Evolutionary conservation across 352 stramenopile species (phyloP).

Genomic region (Heterotrichella gracilis): DNA sequence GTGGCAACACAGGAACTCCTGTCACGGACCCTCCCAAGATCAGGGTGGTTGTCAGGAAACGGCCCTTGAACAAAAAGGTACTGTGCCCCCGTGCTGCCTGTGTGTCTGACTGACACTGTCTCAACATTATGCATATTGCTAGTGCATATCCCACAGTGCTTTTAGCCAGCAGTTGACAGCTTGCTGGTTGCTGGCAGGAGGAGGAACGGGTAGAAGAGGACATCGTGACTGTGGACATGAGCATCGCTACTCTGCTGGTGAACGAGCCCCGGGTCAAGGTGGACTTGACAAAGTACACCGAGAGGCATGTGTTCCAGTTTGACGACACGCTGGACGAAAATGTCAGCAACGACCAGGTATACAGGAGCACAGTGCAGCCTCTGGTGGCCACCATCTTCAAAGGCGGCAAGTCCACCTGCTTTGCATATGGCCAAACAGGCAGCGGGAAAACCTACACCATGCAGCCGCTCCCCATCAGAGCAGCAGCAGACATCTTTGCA

Average conservation of each 20-base stretch:
- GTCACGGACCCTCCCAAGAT: no score
- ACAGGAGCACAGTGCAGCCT: constrained; percentile 46
- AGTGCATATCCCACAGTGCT: no score
- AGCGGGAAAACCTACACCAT: constrained; percentile 65
- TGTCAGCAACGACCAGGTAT: constrained; percentile 57
- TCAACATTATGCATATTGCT: no score
- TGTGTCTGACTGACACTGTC: no score
- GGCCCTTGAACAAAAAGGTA: constrained; percentile 56
- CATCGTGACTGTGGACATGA: constrained; percentile 68
- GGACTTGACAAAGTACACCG: constrained; percentile 89
- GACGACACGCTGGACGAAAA: constrained; percentile 71
- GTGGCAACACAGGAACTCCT: no score
- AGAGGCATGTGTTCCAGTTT: constrained; percentile 69
- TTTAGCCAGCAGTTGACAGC: no score
- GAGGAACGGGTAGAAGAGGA: constrained; percentile 24
- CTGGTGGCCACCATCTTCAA: constrained; percentile 69
- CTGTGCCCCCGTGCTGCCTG: constrained; percentile 14
- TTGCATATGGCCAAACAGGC: constrained; percentile 81
- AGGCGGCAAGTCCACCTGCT: constrained; percentile 59
- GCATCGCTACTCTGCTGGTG: constrained; percentile 59
- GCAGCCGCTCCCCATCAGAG: constrained; percentile 34
- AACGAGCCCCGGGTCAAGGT: constrained; percentile 86
- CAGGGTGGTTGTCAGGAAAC: constrained; percentile 70
- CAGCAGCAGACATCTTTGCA: constrained; percentile 33
- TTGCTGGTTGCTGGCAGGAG: no score